phyloP scores from a whole-genome alignment of 495 filamentous ascomycete species.

The Penicillium egyptiacum region DNA sequence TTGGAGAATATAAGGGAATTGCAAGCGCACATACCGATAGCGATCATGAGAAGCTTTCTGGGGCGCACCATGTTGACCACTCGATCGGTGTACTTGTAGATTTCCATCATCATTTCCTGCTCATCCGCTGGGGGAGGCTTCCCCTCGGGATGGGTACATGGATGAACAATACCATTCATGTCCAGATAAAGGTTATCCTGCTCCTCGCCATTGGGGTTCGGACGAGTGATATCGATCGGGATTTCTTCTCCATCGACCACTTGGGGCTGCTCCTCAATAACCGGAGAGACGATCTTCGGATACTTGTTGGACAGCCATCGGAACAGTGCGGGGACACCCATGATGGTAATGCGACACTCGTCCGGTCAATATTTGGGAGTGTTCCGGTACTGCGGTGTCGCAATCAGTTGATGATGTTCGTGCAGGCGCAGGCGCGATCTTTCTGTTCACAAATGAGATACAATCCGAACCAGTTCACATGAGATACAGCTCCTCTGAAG shows the following conservation, averaged over 20 bases:
- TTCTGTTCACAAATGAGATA: not conserved
- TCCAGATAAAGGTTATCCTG: slow-evolving; percentile 98
- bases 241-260: slow-evolving; percentile 76
- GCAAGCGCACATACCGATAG: slow-evolving; percentile 70
- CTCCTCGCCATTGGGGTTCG: slow-evolving; percentile 97
- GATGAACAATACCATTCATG: slow-evolving; percentile 99
- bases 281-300: slow-evolving; percentile 90
- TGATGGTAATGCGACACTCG: slow-evolving; percentile 45
- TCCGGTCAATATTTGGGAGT: not conserved
- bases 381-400: not conserved
- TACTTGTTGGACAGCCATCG: slow-evolving; percentile 94
- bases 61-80: slow-evolving; percentile 98
- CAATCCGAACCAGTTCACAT: not conserved
- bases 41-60: slow-evolving; percentile 93
- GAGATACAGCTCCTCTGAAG: not conserved
- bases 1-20: slow-evolving; percentile 9
- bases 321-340: slow-evolving; percentile 95
- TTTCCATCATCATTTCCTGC: slow-evolving; percentile 98
- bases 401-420: slow-evolving; percentile 1
- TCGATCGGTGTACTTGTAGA: slow-evolving; percentile 96
- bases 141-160: slow-evolving; percentile 97
- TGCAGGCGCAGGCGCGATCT: slow-evolving; percentile 3
- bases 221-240: slow-evolving; percentile 76
- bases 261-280: slow-evolving; percentile 79
- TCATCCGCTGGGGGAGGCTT: slow-evolving; percentile 86